Conservation (phyloP, 169 alveolate genomes). For the Eimeria falciformis region DNA sequence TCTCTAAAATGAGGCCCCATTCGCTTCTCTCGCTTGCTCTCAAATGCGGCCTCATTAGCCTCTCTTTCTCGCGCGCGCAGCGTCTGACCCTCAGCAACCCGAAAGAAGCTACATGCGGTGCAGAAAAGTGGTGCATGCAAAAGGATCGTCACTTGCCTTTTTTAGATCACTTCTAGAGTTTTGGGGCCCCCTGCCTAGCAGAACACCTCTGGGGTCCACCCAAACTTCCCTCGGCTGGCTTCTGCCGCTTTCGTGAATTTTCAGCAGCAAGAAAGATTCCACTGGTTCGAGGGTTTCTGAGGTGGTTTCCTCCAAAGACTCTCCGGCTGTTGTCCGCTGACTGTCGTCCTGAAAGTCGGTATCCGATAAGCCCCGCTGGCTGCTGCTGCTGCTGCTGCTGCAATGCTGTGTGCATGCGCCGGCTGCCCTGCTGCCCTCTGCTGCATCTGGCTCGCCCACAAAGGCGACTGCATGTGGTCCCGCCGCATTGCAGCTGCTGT, state of each 20-base stretch:
- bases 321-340: conserved; percentile 13
- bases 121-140: not conserved
- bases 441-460: not conserved
- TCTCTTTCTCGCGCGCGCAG: not conserved
- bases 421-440: not conserved
- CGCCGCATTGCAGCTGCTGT: not conserved
- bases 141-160: conserved; percentile 72
- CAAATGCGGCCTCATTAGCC: not conserved
- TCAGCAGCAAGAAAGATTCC: conserved; percentile 15
- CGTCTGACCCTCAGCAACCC: conserved; percentile 9
- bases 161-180: conserved; percentile 83
- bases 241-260: not conserved
- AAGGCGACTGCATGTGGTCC: not conserved
- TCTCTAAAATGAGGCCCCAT: too few species aligned
- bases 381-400: not conserved
- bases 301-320: not conserved
- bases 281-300: not conserved
- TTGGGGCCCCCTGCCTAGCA: conserved; percentile 91
- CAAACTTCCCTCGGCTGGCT: conserved; percentile 82
- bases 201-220: conserved; percentile 88
- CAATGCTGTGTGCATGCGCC: too few species aligned
- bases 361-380: not conserved
- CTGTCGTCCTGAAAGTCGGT: not conserved
- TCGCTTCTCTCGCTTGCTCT: not conserved
- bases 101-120: not conserved